Evolutionary conservation across 805 yeast species (phyloP).

Genomic region (Blastobotrys americana): DNA sequence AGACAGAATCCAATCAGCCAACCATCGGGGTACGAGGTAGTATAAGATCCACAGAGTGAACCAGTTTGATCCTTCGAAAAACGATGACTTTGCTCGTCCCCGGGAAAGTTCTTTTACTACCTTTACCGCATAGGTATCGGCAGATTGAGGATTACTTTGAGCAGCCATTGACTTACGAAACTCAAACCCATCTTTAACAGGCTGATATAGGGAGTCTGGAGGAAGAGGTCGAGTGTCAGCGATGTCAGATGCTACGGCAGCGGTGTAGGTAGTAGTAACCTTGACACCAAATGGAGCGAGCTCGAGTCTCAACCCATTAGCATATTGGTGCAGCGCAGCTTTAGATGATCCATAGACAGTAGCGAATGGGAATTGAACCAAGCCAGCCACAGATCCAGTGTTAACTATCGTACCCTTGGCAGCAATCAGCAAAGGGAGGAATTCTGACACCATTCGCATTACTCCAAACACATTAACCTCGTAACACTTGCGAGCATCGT

Average conservation of each 20-base stretch:
- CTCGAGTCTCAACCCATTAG: conserved; percentile 55
- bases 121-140: conserved; percentile 49
- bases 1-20: conserved; percentile 3
- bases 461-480: conserved; percentile 69
- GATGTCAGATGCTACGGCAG: conserved; percentile 66
- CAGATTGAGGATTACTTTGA: conserved; percentile 50
- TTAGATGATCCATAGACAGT: conserved; percentile 60
- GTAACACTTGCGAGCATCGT: conserved; percentile 43
- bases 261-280: conserved; percentile 63
- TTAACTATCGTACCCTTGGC: conserved; percentile 64
- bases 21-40: conserved; percentile 3
- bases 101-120: conserved; percentile 28
- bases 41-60: not conserved
- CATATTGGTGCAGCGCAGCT: conserved; percentile 71
- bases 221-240: conserved; percentile 61
- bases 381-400: conserved; percentile 67
- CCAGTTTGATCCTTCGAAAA: conserved; percentile 6
- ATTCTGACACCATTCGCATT: conserved; percentile 53
- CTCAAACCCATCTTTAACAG: conserved; percentile 42
- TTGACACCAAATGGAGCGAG: conserved; percentile 64
- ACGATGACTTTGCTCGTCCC: not conserved
- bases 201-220: conserved; percentile 40
- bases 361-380: conserved; percentile 63
- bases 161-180: conserved; percentile 57
- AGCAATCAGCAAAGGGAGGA: conserved; percentile 47